A percentile compares a stretch with the other conserved stretches of the same genome.
Evolutionary conservation across 805 yeast species (phyloP).

Genomic region (Yarrowia deformans): DNA sequence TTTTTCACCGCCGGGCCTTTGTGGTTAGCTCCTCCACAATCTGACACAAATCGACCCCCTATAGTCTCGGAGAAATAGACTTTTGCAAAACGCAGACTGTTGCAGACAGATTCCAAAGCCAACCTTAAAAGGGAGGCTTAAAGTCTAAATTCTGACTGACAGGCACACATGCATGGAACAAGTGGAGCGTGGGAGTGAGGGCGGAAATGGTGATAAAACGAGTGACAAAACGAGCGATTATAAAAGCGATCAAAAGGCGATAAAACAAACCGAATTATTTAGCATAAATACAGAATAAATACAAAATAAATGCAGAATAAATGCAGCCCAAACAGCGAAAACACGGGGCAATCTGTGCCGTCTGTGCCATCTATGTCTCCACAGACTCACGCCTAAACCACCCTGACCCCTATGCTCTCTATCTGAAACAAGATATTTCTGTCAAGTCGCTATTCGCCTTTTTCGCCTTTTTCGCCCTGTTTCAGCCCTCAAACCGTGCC

Average conservation of each 20-base stretch:
- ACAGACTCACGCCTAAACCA: too few species aligned
- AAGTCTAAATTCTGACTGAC: conserved; percentile 7
- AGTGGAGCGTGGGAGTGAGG: conserved; percentile 27
- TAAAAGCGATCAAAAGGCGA: too few species aligned
- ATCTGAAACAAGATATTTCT: too few species aligned
- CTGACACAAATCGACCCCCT: conserved; percentile 18
- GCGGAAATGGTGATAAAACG: background rate
- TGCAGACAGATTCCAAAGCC: conserved; percentile 3
- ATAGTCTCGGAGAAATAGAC: background rate
- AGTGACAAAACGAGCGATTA: background rate
- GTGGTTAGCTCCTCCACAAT: conserved; percentile 6
- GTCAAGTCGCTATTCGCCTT: too few species aligned
- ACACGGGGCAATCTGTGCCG: too few species aligned
- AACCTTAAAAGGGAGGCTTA: background rate
- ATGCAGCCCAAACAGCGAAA: too few species aligned
- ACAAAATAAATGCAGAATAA: too few species aligned
- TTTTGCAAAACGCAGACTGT: too few species aligned
- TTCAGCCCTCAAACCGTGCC: conserved; percentile 7
- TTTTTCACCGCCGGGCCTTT: conserved; percentile 5
- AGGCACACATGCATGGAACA: conserved; percentile 36
- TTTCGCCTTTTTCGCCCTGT: background rate
- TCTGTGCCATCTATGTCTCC: too few species aligned
- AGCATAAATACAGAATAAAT: too few species aligned
- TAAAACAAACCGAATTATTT: too few species aligned
- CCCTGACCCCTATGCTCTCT: too few species aligned